Evolutionary conservation across 2,329 filamentous ascomycete genomes (phyloP).

Genomic region (Clonostachys byssicola): DNA sequence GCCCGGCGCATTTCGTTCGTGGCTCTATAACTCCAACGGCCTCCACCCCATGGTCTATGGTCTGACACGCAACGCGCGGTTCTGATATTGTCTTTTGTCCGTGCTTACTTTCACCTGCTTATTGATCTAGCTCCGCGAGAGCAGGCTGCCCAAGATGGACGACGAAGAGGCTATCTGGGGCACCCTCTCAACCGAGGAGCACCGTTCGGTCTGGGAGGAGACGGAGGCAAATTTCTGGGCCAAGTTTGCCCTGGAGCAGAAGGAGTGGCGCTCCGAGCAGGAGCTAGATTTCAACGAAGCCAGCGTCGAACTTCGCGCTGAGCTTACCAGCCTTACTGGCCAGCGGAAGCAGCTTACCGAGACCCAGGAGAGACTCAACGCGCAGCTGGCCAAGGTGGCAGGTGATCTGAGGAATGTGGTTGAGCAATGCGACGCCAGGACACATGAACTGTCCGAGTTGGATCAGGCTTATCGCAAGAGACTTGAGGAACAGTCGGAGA

Average conservation of each 20-base stretch:
- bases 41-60: no score
- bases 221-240: conserved; percentile 28
- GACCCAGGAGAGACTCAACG: conserved; percentile 16
- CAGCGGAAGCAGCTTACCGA: conserved; percentile 18
- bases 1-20: no score
- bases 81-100: no score
- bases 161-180: conserved; percentile 16
- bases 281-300: conserved; percentile 14
- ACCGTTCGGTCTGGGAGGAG: conserved; percentile 25
- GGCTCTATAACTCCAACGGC: no score
- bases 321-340: conserved; percentile 19
- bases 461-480: conserved; percentile 21
- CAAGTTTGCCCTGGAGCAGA: conserved; percentile 15
- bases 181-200: conserved; percentile 20
- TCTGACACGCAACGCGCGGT: no score
- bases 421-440: conserved; percentile 21
- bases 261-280: conserved; percentile 11
- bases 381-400: conserved; percentile 27
- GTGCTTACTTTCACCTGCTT: no score
- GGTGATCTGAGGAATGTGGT: conserved; percentile 24
- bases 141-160: conserved; percentile 1
- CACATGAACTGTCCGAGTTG: conserved; percentile 23
- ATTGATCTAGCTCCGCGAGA: no score
- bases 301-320: conserved; percentile 15
- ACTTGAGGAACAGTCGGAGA: conserved; percentile 18